A percentile compares a stretch with the other conserved stretches of the same genome.
Evolutionary conservation across 441 rosid genomes (phyloP).

Genomic region (Cnidoscolus chayamansa): DNA sequence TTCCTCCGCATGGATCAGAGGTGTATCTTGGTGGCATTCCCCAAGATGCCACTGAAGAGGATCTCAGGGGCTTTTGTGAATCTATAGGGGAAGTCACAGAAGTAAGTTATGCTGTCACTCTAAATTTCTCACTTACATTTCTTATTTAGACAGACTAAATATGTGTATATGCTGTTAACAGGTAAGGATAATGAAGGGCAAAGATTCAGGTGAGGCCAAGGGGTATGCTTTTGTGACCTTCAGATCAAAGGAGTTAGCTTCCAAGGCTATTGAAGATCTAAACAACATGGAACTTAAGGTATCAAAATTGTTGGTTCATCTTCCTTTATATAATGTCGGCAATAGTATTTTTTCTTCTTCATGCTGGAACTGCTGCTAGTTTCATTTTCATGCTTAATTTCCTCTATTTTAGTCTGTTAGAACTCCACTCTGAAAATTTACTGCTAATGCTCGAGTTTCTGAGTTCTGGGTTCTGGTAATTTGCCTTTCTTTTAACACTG

Average conservation of each 20-base stretch:
- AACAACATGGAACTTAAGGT: slow-evolving; percentile 78
- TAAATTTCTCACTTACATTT: background rate
- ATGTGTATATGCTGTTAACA: slow-evolving; percentile 30
- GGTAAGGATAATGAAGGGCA: slow-evolving; percentile 93
- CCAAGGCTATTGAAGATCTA: slow-evolving; percentile 72
- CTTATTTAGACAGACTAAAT: slow-evolving; percentile 23
- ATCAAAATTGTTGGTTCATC: slow-evolving; percentile 2
- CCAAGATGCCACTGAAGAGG: slow-evolving; percentile 65
- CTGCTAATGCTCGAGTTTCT: slow-evolving; percentile 8
- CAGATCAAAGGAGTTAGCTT: slow-evolving; percentile 74
- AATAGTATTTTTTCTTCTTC: slow-evolving; percentile 3
- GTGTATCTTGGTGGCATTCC: slow-evolving; percentile 90
- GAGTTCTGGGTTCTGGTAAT: background rate
- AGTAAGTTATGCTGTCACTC: slow-evolving; percentile 39
- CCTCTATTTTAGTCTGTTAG: background rate
- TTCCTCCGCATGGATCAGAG: slow-evolving; percentile 98
- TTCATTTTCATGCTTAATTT: background rate
- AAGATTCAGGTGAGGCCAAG: slow-evolving; percentile 69
- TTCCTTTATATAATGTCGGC: slow-evolving; percentile 9
- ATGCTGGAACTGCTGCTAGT: slow-evolving; percentile 7
- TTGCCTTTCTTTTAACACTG: slow-evolving; percentile 18
- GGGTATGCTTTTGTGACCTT: slow-evolving; percentile 94
- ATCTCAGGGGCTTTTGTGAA: slow-evolving; percentile 67
- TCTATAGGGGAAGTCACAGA: slow-evolving; percentile 78
- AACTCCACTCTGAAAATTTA: background rate